phyloP scores from a whole-genome alignment of 768 basidiomycete species.

The Mycena epipterygia region DNA sequence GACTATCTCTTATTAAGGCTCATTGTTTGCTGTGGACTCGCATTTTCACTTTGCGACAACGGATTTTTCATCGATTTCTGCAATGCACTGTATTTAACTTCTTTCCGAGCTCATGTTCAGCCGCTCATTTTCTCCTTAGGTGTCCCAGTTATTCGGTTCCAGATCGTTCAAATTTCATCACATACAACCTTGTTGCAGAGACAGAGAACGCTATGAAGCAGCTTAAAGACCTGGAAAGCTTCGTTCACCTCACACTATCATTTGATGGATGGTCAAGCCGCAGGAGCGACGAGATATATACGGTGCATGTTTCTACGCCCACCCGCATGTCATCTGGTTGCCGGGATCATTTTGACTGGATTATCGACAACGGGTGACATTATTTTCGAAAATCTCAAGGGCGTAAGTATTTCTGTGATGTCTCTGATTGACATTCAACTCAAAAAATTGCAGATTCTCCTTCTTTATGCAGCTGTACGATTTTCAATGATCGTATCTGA shows the following conservation, averaged over 20 bases:
- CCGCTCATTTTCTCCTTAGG: background rate
- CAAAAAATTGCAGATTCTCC: slow-evolving; percentile 1
- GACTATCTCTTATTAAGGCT: slow-evolving; percentile 22
- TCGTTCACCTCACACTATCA: slow-evolving; percentile 21
- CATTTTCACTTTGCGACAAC: slow-evolving; percentile 26
- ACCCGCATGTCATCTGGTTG: slow-evolving; percentile 24
- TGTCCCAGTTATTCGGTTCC: slow-evolving; percentile 24
- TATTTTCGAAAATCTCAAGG: background rate
- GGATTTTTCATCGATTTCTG: slow-evolving; percentile 29
- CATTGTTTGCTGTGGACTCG: slow-evolving; percentile 25
- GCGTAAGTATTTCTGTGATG: background rate
- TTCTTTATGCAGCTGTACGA: slow-evolving; percentile 11
- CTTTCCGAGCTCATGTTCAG: background rate
- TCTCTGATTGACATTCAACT: background rate
- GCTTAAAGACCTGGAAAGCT: background rate
- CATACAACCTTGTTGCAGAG: slow-evolving; percentile 11
- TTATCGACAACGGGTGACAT: slow-evolving; percentile 8
- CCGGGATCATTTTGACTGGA: slow-evolving; percentile 14
- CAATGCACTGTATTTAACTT: slow-evolving; percentile 7
- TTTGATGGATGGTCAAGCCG: slow-evolving; percentile 32
- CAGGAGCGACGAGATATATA: slow-evolving; percentile 24
- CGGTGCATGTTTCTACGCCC: slow-evolving; percentile 21
- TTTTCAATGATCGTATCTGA: slow-evolving; percentile 36
- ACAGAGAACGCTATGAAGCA: slow-evolving; percentile 1
- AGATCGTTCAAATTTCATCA: slow-evolving; percentile 15